Evolutionary conservation across 495 filamentous ascomycete genomes (phyloP).

Genomic region (Lepidopterella palustris): DNA sequence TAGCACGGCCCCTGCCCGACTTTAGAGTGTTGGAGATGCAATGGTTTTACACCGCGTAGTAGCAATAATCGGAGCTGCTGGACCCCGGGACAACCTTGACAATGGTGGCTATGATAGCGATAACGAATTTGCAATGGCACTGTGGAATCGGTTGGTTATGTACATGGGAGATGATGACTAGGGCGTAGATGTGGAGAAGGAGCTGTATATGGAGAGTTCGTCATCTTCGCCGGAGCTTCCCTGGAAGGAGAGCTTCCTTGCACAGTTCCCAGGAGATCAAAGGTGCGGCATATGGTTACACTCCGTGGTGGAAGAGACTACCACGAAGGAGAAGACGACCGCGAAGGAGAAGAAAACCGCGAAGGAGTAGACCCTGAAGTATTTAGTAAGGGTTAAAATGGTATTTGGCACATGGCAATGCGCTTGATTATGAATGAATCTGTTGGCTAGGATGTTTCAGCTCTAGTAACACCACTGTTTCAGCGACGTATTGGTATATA

Average conservation of each 20-base stretch:
- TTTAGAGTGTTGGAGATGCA: constrained; percentile 1
- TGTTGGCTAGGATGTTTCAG: too few relatives aligned
- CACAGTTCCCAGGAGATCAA: not conserved
- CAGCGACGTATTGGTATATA: too few relatives aligned
- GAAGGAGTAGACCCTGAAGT: too few relatives aligned
- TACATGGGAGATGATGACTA: too few relatives aligned
- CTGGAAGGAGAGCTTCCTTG: not conserved
- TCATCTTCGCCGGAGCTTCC: not conserved
- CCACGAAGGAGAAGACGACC: too few relatives aligned
- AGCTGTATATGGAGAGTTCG: not conserved
- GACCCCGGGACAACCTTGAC: not conserved
- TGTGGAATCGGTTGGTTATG: too few relatives aligned
- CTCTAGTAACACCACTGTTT: too few relatives aligned
- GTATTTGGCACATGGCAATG: too few relatives aligned
- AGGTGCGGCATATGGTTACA: not conserved
- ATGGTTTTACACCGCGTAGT: constrained; percentile 1
- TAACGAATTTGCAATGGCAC: not conserved
- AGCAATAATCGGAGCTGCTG: too few relatives aligned
- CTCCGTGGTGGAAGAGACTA: not conserved
- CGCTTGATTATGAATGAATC: too few relatives aligned
- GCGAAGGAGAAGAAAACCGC: too few relatives aligned
- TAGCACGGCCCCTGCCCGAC: not conserved
- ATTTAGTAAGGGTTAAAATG: too few relatives aligned
- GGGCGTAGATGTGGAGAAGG: not conserved
- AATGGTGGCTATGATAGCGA: not conserved